Base-by-base conservation (phyloP, 164 flowering plant genomes). In the Berberis thunbergii region DNA sequence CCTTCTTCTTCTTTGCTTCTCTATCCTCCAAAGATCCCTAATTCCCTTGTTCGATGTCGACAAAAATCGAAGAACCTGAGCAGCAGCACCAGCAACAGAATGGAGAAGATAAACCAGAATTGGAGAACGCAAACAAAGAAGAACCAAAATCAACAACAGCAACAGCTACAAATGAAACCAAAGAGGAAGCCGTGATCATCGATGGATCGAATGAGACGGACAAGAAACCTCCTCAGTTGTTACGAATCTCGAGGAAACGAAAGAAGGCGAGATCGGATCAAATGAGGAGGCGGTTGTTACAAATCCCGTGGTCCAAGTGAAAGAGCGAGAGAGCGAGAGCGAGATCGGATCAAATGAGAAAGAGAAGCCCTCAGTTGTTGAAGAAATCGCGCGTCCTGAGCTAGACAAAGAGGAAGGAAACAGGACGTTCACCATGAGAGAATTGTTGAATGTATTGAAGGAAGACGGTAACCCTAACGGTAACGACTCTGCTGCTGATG, bases 351-450 rank as follows among this genome's bases (percentile, higher is more conserved):
- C 26, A 26, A 26, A 26, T 26, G 26, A 26, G 26, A 26, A 26
- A 26, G 26, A 26, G 26, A 26, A 26, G 26, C 45, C 67, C 3
- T 72, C 62, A 4, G 44, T 62, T 8, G 65, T 58, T 4, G 4
- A 46, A 8, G 78, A 43, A 65, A 41, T 0, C 2, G 67, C 56
- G 52, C 44, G 54, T 13, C 70, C 79, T 7, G 79, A 74, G 79
- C 77, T 75, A 42, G 69, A 59, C 4, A 78, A 78, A 48, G 84
- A 82, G 50, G 81, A 80, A 75, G 92, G 82, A 2, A 81, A 68
- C 64, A 73, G 85, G 53, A 78, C 90, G 1, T 90, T 90, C 71
- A 87, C 97, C 38, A 87, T 87, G 97, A 72, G 97, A 62, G 91
- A 90, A 60, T 72, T 87, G 73, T 75, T 87, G 67, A 77, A 67